Evolutionary conservation across 1,284 basidiomycete species (phyloP).

Genomic region (Fistulina hepatica): DNA sequence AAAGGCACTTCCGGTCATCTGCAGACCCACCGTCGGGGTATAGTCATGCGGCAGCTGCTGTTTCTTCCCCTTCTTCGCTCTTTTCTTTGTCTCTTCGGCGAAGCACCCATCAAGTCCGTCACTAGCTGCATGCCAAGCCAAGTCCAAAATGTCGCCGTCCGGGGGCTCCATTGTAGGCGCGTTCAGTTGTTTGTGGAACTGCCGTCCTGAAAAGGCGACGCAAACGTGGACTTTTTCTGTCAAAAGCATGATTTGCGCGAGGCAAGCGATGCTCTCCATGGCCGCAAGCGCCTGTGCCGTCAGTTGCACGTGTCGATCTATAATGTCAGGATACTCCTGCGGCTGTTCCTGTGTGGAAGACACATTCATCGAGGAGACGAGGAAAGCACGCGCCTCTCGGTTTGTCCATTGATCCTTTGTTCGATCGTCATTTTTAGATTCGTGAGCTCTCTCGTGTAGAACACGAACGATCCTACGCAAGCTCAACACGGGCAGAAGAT

Average conservation of each 20-base stretch:
- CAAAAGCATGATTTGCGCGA: slow-evolving; percentile 51
- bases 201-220: slow-evolving; percentile 43
- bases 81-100: too few relatives aligned
- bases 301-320: slow-evolving; percentile 60
- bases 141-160: too few relatives aligned
- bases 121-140: too few relatives aligned
- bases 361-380: slow-evolving; percentile 30
- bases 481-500: slow-evolving; percentile 39
- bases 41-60: too few relatives aligned
- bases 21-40: too few relatives aligned
- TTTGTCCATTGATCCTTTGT: slow-evolving; percentile 61
- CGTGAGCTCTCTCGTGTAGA: slow-evolving; percentile 38
- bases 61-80: too few relatives aligned
- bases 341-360: neutral
- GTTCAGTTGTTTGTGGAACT: slow-evolving; percentile 45
- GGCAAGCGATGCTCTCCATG: slow-evolving; percentile 45
- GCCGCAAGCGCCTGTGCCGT: slow-evolving; percentile 55
- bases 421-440: slow-evolving; percentile 38
- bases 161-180: too few relatives aligned
- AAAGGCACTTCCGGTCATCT: too few relatives aligned
- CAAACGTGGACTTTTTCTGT: slow-evolving; percentile 34
- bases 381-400: slow-evolving; percentile 52
- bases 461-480: slow-evolving; percentile 49
- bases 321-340: slow-evolving; percentile 24
- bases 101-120: too few relatives aligned